Evolutionary conservation across 106 monocot species (phyloP), one percentile per base, ranked within the genome.

Genomic region (Allium fistulosum): DNA sequence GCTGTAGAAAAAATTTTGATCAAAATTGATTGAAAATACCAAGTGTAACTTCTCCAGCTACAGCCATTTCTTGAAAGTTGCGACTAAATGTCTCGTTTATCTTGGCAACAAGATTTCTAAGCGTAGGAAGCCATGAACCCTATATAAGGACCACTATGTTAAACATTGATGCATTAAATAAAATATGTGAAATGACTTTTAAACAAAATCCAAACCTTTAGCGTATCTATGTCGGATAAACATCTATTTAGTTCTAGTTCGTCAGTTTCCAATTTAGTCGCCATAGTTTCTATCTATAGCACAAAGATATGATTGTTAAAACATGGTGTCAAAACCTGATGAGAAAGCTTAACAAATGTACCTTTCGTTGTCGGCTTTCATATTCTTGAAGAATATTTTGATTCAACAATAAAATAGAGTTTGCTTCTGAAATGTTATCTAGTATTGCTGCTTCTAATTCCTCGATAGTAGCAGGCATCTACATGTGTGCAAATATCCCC

Each of bases 11-110:
- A 51, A 47, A 5, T 28, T 61, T 71, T 13, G 26, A 49, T 48
- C 37, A 67, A 51, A 10, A 63, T 18, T 14, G 51, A 63, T 58
- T 17, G 10, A 45, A 49, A 68, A 61, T 88, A 97, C 96, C 96
- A 18, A 99, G 75, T 66, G 77, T 84, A 80, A 99, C 89, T 87
- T 99, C 97, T 67, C 97, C 97, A 58, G 97, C 97, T 77, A 99
- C 82, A 59, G 97, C 97, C 97, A 99, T 99, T 68, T 99, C 97
- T 80, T 76, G 80, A 66, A 99, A 99, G 78, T 99, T 99, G 63
- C n/a, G 87, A 72, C 92, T 83, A 59, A 99, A 99, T 46, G 89
- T 92, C 53, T 89, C 92, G 67, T 99, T 99, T 71, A 99, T 99
- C 80, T 76, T 87, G 28, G 74, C 62, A 78, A 99, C 89, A 63